Evolutionary conservation across 257 asterid genomes (phyloP).

Genomic region (Fraxinus quadrangulata): DNA sequence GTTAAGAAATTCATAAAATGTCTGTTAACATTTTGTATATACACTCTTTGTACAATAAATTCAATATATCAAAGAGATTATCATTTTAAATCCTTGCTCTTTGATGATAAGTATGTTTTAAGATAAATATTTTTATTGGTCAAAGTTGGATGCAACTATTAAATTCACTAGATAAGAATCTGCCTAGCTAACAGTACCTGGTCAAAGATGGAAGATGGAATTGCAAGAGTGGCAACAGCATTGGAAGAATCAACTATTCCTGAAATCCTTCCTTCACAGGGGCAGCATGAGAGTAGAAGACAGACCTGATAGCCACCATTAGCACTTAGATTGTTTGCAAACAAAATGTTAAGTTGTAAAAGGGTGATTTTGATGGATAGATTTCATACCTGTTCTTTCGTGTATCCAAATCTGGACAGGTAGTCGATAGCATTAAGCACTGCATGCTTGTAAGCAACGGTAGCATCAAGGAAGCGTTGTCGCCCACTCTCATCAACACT

Average conservation of each 20-base stretch:
- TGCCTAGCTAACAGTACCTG: conserved; percentile 50
- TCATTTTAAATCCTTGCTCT: not conserved
- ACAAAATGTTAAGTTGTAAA: not conserved
- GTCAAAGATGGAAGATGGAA: conserved; percentile 83
- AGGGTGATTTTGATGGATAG: not conserved
- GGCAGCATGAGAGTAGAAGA: conserved; percentile 92
- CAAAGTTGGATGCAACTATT: not conserved
- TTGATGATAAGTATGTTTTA: too few relatives aligned
- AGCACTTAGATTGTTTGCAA: not conserved
- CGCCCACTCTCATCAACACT: conserved; percentile 91
- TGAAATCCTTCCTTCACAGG: conserved; percentile 96
- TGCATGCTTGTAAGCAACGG: conserved; percentile 88
- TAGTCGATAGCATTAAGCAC: conserved; percentile 89
- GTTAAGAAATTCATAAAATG: too few relatives aligned
- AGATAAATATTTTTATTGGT: not conserved
- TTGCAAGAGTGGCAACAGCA: conserved; percentile 86
- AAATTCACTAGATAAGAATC: not conserved
- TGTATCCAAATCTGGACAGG: conserved; percentile 82
- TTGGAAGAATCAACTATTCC: conserved; percentile 94
- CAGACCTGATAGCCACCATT: conserved; percentile 52
- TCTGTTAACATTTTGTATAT: too few relatives aligned
- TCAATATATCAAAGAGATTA: too few relatives aligned
- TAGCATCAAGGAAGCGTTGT: conserved; percentile 87
- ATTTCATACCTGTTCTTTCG: conserved; percentile 71
- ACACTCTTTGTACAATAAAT: too few relatives aligned